These are phyloP conservation scores for Cystofilobasidium macerans DNA, from an alignment of 768 basidiomycete genomes.

Conservation along the genomic window DNA sequence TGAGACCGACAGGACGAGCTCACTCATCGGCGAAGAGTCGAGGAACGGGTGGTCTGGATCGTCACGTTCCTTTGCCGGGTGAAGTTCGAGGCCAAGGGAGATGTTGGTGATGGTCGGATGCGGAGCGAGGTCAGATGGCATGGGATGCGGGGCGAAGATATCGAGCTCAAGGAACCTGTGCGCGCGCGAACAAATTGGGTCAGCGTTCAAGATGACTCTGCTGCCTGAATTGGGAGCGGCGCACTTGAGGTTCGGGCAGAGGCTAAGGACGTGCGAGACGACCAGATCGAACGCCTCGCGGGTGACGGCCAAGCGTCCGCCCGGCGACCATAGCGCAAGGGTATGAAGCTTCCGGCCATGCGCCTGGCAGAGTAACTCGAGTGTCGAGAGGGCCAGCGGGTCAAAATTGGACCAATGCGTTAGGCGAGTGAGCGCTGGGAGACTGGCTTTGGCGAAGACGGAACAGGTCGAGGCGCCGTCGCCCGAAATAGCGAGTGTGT, in stretches of 20 bases:
- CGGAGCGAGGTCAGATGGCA: not conserved
- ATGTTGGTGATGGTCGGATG: not conserved
- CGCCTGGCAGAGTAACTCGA: not conserved
- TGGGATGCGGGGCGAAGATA: conserved; percentile 11
- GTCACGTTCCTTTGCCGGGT: conserved; percentile 10
- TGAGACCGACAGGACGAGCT: conserved; percentile 3
- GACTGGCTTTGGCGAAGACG: conserved; percentile 4
- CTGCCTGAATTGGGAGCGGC: no score
- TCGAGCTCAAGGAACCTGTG: conserved; percentile 20
- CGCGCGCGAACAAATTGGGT: not conserved
- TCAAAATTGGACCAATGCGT: conserved; percentile 17
- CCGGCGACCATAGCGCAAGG: conserved; percentile 5
- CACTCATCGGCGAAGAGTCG: conserved; percentile 1
- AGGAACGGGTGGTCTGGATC: not conserved
- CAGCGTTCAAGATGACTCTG: no score
- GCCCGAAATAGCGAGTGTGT: conserved; percentile 19
- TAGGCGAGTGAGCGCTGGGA: conserved; percentile 10
- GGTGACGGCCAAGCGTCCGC: not conserved
- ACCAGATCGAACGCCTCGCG: conserved; percentile 1
- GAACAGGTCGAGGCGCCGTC: not conserved
- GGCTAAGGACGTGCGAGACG: not conserved
- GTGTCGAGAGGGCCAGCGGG: not conserved
- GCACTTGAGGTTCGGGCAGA: conserved; percentile 2
- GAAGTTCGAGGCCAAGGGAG: conserved; percentile 13
- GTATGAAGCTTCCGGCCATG: conserved; percentile 14